A percentile compares a stretch with the other conserved stretches of the same genome.
Evolutionary conservation across 495 filamentous ascomycete genomes (phyloP).

Genomic region (Aspergillus cavernicola): DNA sequence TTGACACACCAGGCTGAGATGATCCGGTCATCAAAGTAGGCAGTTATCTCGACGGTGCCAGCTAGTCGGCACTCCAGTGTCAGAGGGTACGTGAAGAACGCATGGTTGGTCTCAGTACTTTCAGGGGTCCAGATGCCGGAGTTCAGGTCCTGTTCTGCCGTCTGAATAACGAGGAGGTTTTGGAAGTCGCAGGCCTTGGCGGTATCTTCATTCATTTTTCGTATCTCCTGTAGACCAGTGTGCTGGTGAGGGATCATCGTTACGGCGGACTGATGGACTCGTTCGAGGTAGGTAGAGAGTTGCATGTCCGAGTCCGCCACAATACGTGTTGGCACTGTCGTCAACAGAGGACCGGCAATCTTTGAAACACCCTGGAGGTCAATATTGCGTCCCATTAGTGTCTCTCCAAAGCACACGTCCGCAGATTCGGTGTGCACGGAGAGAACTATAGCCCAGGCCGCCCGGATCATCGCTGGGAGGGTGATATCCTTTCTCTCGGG

Average conservation of each 20-base stretch:
- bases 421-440: slow-evolving; percentile 37
- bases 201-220: slow-evolving; percentile 30
- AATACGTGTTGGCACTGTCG: slow-evolving; percentile 48
- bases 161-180: slow-evolving; percentile 56
- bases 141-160: slow-evolving; percentile 25
- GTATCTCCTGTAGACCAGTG: slow-evolving; percentile 39
- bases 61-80: slow-evolving; percentile 36
- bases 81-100: slow-evolving; percentile 48
- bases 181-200: slow-evolving; percentile 57
- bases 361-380: slow-evolving; percentile 47
- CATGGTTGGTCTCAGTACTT: slow-evolving; percentile 41
- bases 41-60: background rate
- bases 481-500: slow-evolving; percentile 20
- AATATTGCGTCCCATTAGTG: slow-evolving; percentile 49
- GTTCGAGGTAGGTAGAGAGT: slow-evolving; percentile 36
- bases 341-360: slow-evolving; percentile 51
- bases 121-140: slow-evolving; percentile 39
- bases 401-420: slow-evolving; percentile 54
- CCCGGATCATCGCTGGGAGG: slow-evolving; percentile 46
- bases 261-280: slow-evolving; percentile 38
- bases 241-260: slow-evolving; percentile 50
- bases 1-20: background rate
- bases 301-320: slow-evolving; percentile 32
- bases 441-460: slow-evolving; percentile 51
- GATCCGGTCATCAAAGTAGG: background rate